Evolutionary conservation across 2,329 filamentous ascomycete species (phyloP).

Genomic region (Talaromyces sp.): DNA sequence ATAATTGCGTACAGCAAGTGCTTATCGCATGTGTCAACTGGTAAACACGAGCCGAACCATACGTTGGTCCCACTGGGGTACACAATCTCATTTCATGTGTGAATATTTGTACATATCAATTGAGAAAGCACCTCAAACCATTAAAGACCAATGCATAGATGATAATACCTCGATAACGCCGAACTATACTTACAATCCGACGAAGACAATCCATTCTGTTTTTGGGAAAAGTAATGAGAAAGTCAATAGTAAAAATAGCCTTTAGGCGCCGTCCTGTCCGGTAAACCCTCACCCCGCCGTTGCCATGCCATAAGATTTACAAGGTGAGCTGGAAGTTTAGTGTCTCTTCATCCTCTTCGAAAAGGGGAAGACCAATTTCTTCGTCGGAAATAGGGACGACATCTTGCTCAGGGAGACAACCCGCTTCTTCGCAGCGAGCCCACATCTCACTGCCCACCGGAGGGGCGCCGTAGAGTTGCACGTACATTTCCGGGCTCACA

Average conservation of each 20-base stretch:
- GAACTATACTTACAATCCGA: not conserved
- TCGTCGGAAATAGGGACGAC: slow-evolving; percentile 25
- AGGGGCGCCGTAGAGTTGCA: slow-evolving; percentile 42
- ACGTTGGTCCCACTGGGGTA: not conserved
- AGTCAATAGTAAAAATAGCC: not conserved
- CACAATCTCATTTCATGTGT: not conserved
- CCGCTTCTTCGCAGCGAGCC: slow-evolving; percentile 38
- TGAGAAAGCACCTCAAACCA: not conserved
- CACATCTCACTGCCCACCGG: slow-evolving; percentile 45
- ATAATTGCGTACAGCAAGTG: not conserved
- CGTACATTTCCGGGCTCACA: slow-evolving; percentile 42
- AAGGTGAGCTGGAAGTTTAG: slow-evolving; percentile 41
- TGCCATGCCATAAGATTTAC: slow-evolving; percentile 20
- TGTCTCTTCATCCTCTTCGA: slow-evolving; percentile 39
- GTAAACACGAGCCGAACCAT: not conserved
- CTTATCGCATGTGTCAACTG: not conserved
- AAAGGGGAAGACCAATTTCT: slow-evolving; percentile 25
- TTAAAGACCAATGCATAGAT: not conserved
- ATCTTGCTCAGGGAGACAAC: slow-evolving; percentile 28
- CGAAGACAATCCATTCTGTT: slow-evolving; percentile 3
- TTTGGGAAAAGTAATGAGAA: slow-evolving; percentile 19
- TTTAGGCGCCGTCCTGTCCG: not conserved
- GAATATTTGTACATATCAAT: slow-evolving; percentile 4
- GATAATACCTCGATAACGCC: slow-evolving; percentile 2
- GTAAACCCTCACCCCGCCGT: not conserved